Evolutionary conservation across 75 land plant species (phyloP).

Genomic region (Cunninghamia lanceolata): DNA sequence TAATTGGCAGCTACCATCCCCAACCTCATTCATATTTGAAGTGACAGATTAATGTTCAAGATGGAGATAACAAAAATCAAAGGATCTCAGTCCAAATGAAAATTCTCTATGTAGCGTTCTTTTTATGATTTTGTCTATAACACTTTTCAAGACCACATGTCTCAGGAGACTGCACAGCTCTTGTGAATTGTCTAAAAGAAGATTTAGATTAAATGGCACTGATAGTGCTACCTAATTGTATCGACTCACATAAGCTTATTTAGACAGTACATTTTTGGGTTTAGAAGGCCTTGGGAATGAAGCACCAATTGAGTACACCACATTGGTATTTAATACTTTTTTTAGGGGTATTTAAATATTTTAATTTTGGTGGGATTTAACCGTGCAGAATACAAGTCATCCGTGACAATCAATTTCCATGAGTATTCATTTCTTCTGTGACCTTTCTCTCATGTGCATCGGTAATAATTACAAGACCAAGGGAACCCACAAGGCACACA

Average conservation of each 20-base stretch:
- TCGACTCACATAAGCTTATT: neutral
- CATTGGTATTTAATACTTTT: neutral
- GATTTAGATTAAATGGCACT: neutral
- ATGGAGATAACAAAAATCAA: neutral
- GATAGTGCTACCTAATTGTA: neutral
- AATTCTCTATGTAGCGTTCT: neutral
- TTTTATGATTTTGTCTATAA: neutral
- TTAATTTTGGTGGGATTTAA: neutral
- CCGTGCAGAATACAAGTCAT: neutral
- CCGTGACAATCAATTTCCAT: neutral
- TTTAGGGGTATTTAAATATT: neutral
- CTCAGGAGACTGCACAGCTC: neutral
- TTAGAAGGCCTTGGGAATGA: neutral
- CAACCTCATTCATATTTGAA: neutral
- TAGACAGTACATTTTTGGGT: neutral
- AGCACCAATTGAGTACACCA: neutral
- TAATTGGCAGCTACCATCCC: neutral
- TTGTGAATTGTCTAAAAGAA: neutral
- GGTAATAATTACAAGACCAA: neutral
- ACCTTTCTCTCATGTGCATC: neutral
- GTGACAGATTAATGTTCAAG: neutral
- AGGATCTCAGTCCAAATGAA: neutral
- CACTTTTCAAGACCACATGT: neutral
- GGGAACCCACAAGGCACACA: neutral
- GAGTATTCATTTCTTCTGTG: neutral